Evolutionary conservation across 768 basidiomycete species (phyloP).

Genomic region (Russula sp.): DNA sequence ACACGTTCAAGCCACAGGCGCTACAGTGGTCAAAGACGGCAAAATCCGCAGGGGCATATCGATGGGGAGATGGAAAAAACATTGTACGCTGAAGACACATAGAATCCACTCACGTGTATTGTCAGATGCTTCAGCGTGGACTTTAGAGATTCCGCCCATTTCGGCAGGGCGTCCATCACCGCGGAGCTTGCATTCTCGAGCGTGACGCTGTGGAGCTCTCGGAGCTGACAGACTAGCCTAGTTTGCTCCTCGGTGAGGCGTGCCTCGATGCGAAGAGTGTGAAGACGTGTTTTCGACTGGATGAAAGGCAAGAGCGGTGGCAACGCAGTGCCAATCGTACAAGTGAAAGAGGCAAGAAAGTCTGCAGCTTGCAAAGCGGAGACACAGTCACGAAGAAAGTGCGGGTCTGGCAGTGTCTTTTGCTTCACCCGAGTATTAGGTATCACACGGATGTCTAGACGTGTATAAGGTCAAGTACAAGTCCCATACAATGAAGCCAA

Average conservation of each 20-base stretch:
- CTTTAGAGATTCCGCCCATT: conserved; percentile 42
- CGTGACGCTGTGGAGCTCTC: conserved; percentile 38
- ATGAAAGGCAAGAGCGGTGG: conserved; percentile 45
- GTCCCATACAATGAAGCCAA: conserved; percentile 25
- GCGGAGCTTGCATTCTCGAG: conserved; percentile 60
- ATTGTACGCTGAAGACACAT: not conserved
- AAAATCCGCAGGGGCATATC: conserved; percentile 12
- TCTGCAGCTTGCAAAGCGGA: conserved; percentile 40
- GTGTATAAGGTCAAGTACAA: conserved; percentile 3
- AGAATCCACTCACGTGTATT: conserved; percentile 43
- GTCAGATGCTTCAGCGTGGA: conserved; percentile 46
- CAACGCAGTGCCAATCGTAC: conserved; percentile 38
- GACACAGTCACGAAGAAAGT: conserved; percentile 47
- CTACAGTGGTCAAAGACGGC: not conserved
- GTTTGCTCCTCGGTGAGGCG: conserved; percentile 48
- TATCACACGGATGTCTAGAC: conserved; percentile 43
- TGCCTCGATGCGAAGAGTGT: conserved; percentile 43
- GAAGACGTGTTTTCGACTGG: conserved; percentile 37
- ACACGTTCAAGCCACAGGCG: conserved; percentile 4
- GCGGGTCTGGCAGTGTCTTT: conserved; percentile 29
- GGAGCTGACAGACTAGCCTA: conserved; percentile 34
- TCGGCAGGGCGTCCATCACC: conserved; percentile 49
- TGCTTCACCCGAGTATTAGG: conserved; percentile 32
- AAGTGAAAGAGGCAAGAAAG: conserved; percentile 52
- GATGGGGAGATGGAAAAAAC: conserved; percentile 12